phyloP scores from a whole-genome alignment of 768 basidiomycete genomes.

The Amanita thiersii region DNA sequence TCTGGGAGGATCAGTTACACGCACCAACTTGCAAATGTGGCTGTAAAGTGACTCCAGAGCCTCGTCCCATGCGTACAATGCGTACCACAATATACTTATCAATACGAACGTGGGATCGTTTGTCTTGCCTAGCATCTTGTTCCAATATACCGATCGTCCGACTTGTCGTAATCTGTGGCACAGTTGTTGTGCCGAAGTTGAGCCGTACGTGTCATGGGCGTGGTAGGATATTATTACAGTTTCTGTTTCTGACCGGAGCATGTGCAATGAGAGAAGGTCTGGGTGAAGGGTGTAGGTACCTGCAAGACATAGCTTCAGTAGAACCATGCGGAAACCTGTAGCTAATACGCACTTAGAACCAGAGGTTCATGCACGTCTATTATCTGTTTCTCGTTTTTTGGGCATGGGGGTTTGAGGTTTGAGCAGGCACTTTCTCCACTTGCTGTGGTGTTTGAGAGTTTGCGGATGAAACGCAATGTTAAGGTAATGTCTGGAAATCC shows the following conservation, averaged over 20 bases:
- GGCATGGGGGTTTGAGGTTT: not conserved
- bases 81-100: constrained; percentile 48
- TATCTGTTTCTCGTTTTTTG: not conserved
- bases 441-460: constrained; percentile 15
- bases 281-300: constrained; percentile 22
- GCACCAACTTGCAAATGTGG: constrained; percentile 40
- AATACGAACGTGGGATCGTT: constrained; percentile 49
- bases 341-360: not conserved
- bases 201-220: constrained; percentile 23
- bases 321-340: not conserved
- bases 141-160: constrained; percentile 42
- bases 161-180: constrained; percentile 41
- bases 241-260: constrained; percentile 32
- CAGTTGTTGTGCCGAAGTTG: constrained; percentile 32
- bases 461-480: constrained; percentile 45
- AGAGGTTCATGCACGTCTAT: constrained; percentile 27
- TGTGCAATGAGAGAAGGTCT: constrained; percentile 40
- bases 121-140: constrained; percentile 28
- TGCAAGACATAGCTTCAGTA: constrained; percentile 15
- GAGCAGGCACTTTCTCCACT: too few relatives aligned
- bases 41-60: constrained; percentile 42
- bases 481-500: constrained; percentile 53
- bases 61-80: constrained; percentile 57
- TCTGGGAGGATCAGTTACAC: not conserved
- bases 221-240: constrained; percentile 47